phyloP scores from a whole-genome alignment of 306 rosid species.

The Rosa persica region DNA sequence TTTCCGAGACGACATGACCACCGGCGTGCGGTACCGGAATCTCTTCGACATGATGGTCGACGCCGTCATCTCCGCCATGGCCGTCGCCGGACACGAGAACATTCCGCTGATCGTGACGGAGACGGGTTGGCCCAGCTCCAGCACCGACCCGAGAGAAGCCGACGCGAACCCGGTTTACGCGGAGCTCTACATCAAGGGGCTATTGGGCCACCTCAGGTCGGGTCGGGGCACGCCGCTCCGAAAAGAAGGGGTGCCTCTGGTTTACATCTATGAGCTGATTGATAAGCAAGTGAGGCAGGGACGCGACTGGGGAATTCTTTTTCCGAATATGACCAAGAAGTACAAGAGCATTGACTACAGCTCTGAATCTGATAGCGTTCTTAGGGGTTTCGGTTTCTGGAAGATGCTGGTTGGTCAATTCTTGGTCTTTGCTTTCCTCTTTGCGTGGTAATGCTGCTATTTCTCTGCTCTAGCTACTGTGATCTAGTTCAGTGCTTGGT shows the following conservation, averaged over 20 bases:
- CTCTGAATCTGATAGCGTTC: slow-evolving; percentile 32
- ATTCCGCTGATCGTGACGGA: slow-evolving; percentile 70
- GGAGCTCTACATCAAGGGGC: slow-evolving; percentile 63
- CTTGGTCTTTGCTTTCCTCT: slow-evolving; percentile 20
- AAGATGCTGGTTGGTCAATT: slow-evolving; percentile 13
- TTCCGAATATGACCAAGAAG: slow-evolving; percentile 61
- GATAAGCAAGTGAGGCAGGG: slow-evolving; percentile 40
- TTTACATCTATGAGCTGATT: slow-evolving; percentile 67
- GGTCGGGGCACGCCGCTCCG: slow-evolving; percentile 69
- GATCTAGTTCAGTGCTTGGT: neutral
- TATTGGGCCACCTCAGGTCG: slow-evolving; percentile 57
- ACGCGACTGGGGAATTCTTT: slow-evolving; percentile 73
- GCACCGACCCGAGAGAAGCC: slow-evolving; percentile 39
- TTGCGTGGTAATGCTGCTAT: slow-evolving; percentile 15
- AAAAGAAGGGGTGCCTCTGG: slow-evolving; percentile 58
- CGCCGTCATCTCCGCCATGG: slow-evolving; percentile 64
- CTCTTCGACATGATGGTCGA: slow-evolving; percentile 85
- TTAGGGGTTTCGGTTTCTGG: neutral
- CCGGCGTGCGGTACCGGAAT: slow-evolving; percentile 79
- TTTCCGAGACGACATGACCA: slow-evolving; percentile 69
- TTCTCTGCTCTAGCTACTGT: neutral
- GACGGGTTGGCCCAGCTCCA: slow-evolving; percentile 84
- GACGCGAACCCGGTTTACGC: slow-evolving; percentile 71
- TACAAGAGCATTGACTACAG: slow-evolving; percentile 46
- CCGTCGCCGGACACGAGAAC: slow-evolving; percentile 52